These are phyloP conservation scores for Diplotaxis tenuifolia DNA, from an alignment of 345 rosid genomes.

Conservation along the genomic window DNA sequence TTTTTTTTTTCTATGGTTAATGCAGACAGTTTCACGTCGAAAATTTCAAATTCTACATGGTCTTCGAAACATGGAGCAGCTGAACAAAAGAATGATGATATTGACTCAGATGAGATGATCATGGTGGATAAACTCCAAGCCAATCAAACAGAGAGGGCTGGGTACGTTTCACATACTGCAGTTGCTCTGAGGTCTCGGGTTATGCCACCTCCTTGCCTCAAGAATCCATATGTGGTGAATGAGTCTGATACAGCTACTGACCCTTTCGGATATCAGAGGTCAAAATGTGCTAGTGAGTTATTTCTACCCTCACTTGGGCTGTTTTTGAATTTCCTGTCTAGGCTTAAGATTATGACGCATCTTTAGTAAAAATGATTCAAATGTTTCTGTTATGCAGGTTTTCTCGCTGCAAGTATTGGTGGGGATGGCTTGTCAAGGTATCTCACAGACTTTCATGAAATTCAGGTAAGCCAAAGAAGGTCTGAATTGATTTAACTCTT, in stretches of 20 bases:
- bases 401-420: slow-evolving; percentile 53
- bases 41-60: slow-evolving; percentile 48
- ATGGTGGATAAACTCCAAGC: slow-evolving; percentile 38
- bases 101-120: slow-evolving; percentile 40
- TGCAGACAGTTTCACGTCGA: slow-evolving; percentile 42
- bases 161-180: slow-evolving; percentile 81
- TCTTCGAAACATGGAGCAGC: slow-evolving; percentile 42
- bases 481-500: not conserved
- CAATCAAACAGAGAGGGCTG: slow-evolving; percentile 40
- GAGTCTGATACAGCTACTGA: slow-evolving; percentile 54
- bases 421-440: slow-evolving; percentile 88
- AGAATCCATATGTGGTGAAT: slow-evolving; percentile 73
- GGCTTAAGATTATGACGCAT: not conserved
- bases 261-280: slow-evolving; percentile 76
- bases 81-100: slow-evolving; percentile 48
- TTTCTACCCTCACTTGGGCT: not conserved
- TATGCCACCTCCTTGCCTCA: slow-evolving; percentile 93
- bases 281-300: slow-evolving; percentile 75
- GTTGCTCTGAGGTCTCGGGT: slow-evolving; percentile 80
- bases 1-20: not conserved
- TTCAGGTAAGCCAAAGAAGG: slow-evolving; percentile 51
- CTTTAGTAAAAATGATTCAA: not conserved
- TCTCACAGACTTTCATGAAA: slow-evolving; percentile 45
- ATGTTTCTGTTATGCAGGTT: slow-evolving; percentile 45
- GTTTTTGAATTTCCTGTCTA: not conserved